phyloP scores from a whole-genome alignment of 2,329 filamentous ascomycete genomes.

The Diaporthe eres region DNA sequence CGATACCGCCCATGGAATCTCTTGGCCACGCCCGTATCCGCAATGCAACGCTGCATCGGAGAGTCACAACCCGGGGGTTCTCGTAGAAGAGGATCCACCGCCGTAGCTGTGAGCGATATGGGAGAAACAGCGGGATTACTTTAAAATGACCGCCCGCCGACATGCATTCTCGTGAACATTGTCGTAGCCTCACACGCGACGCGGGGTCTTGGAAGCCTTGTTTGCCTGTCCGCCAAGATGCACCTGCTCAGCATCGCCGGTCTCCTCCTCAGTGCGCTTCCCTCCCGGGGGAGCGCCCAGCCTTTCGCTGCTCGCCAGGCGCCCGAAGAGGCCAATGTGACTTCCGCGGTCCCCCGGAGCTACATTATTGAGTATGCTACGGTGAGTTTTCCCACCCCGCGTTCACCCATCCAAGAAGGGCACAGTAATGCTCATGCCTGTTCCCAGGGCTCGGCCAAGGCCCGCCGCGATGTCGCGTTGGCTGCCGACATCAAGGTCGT shows the following conservation, averaged over 20 bases:
- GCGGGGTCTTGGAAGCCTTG: background rate
- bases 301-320: background rate
- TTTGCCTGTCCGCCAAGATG: background rate
- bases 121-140: background rate
- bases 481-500: slow-evolving; percentile 42
- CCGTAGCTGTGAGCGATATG: background rate
- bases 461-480: slow-evolving; percentile 5
- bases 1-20: slow-evolving; percentile 2
- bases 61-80: background rate
- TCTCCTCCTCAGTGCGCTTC: slow-evolving; percentile 9
- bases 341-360: slow-evolving; percentile 7
- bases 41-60: slow-evolving; percentile 22
- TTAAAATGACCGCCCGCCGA: background rate
- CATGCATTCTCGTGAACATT: too few species aligned
- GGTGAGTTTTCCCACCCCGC: background rate
- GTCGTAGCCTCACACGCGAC: background rate
- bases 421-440: background rate
- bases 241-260: slow-evolving; percentile 24
- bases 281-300: slow-evolving; percentile 1
- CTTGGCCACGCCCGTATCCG: slow-evolving; percentile 24
- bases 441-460: slow-evolving; percentile 19
- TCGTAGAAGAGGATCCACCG: background rate
- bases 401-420: background rate
- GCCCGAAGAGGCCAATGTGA: slow-evolving; percentile 5
- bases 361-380: slow-evolving; percentile 33